Evolutionary conservation across 148 eudicot species (phyloP).

Genomic region (Cornus florida): DNA sequence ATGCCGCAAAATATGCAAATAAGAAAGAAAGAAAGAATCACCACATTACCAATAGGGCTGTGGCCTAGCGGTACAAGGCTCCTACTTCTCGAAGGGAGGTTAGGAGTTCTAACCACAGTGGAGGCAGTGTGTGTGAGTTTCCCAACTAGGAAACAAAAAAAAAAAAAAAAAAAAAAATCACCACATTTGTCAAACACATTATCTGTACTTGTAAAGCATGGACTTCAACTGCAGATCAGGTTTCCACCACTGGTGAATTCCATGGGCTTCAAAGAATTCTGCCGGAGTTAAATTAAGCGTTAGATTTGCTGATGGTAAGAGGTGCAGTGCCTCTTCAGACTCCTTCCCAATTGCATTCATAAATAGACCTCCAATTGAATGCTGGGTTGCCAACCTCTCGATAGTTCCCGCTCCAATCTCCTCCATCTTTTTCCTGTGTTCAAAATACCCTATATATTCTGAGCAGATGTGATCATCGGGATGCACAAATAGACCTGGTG

Average conservation of each 20-base stretch:
- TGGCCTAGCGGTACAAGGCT: no score
- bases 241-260: conserved; percentile 87
- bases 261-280: conserved; percentile 73
- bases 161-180: no score
- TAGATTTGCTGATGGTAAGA: conserved; percentile 78
- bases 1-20: neutral
- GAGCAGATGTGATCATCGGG: conserved; percentile 64
- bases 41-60: no score
- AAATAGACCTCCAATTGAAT: conserved; percentile 75
- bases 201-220: conserved; percentile 40
- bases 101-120: no score
- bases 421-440: conserved; percentile 63
- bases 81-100: no score
- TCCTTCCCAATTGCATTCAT: conserved; percentile 65
- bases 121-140: no score
- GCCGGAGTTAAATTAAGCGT: conserved; percentile 48
- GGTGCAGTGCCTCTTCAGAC: conserved; percentile 67
- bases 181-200: neutral
- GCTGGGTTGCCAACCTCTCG: conserved; percentile 71
- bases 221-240: conserved; percentile 51
- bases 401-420: conserved; percentile 52
- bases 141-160: no score
- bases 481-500: conserved; percentile 50
- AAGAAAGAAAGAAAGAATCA: neutral
- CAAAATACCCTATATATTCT: conserved; percentile 66